Base-by-base conservation (phyloP, 2,329 filamentous ascomycete species). In the Pleurostoma richardsiae region DNA sequence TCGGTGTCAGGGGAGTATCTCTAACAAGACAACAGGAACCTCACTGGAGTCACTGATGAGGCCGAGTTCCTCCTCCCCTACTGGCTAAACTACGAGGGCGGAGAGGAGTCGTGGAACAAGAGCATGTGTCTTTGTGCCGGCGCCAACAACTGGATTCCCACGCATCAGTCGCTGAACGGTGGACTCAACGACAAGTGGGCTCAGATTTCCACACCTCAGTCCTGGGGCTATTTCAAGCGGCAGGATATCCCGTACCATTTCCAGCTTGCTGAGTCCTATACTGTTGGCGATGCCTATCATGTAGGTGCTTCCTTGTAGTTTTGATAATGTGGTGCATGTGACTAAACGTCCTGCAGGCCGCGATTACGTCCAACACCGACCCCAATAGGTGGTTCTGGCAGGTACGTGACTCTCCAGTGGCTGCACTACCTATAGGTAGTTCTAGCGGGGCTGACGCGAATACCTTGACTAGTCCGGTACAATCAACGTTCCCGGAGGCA, bases 241-340 rank as follows among this genome's bases (percentile, higher is more conserved):
- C 55, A 67, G 7, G 76, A 80, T 51, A 66, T 80, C 29, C 74
- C 76, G 0, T 70, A 76, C 31, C 76, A 80, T 33, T 80, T 72
- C 56, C 69, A 71, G 28, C 71, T 80, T 53, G 77, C 75, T 4
- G 77, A 80, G 53, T 72, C 68, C 6, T 80, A 72, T 70, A 79
- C 75, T 0, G 57, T 75, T 10, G 74, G 66, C 28, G 74, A 78
- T 54, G 77, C 76, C 71, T 77, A 77, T 51, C 72, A 56, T 38
- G 52, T 54, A 36, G 27, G 49, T 45, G 33, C n/a, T 31, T 33
- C 3, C 43, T 10, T 45, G 30, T 11, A 33, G 10, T 27, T 33
- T n/a, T 19, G 19, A 19, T 19, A 19, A 19, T 19, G 19, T 19
- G 19, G 19, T 19, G 19, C 19, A 19, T 19, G 19, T 19, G 19